Evolutionary conservation across 805 yeast genomes (phyloP), one percentile per base, ranked within the genome.

Genomic region (Teunomyces pallodes): DNA sequence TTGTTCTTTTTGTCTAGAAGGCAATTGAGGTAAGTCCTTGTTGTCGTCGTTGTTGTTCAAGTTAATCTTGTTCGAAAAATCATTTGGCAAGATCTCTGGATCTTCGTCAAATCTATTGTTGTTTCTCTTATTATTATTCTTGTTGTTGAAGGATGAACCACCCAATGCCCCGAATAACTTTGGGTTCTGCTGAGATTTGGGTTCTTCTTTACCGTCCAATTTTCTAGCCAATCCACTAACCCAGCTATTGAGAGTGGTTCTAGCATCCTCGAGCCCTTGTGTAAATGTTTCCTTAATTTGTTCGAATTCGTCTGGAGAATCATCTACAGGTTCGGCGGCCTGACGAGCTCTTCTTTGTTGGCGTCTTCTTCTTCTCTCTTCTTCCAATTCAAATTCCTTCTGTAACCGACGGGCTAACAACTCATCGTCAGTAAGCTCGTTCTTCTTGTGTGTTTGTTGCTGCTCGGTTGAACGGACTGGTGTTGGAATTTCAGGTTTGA

Each of bases 221-320:
- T 75, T 79, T 70, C 81, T 82, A 29, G 84, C 77, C 48, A 88
- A 60, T 12, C 83, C 87, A 51, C 80, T 80, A 43, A 88, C 81
- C 96, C 96, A 90, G 12, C 83, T 79, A 52, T 86, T 84, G 49
- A 90, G 81, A 47, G 86, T 84, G 42, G 79, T 74, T 47, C 84
- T 81, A 1, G 96, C 90, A 57, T 89, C 96, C 58, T 86, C 90
- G 41, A 90, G 75, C 16, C 92, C 90, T 59, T 84, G 84, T 38
- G 80, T 74, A 46, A 91, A 77, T 45, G 83, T 79, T 48, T 85
- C 86, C 60, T 80, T 83, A 55, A 87, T 70, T 56, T 80, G 85
- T 6, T 86, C 82, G 55, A 83, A 80, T 54, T 74, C 82, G 39
- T 84, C 83, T 49, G 84, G 79, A 27, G 76, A 61, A 46, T 80